A percentile compares a stretch with the other conserved stretches of the same genome.
Evolutionary conservation across 2,329 filamentous ascomycete species (phyloP).

Genomic region (Blastomyces parvus): DNA sequence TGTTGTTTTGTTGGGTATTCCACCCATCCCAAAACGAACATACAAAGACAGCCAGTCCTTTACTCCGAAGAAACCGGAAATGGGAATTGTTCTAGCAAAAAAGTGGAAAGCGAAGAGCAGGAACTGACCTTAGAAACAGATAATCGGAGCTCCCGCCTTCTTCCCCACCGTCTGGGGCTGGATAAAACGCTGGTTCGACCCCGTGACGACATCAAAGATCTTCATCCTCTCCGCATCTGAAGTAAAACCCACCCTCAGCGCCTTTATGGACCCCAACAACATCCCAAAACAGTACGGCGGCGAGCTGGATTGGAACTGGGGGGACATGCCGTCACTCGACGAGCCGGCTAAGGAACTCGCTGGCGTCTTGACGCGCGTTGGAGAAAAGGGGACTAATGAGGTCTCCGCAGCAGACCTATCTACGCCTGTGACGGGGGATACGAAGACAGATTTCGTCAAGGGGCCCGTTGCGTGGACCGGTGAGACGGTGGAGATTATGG

Average conservation of each 20-base stretch:
- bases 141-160: constrained; percentile 82
- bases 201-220: constrained; percentile 90
- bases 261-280: constrained; percentile 71
- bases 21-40: not conserved
- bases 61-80: not conserved
- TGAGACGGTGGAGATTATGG: constrained; percentile 74
- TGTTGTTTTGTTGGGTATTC: constrained; percentile 2
- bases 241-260: constrained; percentile 64
- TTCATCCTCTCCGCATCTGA: constrained; percentile 71
- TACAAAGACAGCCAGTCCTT: not conserved
- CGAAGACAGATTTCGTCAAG: constrained; percentile 14
- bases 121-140: constrained; percentile 33
- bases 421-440: not conserved
- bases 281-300: constrained; percentile 89
- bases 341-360: constrained; percentile 29
- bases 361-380: constrained; percentile 22
- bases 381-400: constrained; percentile 16
- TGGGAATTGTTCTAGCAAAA: not conserved
- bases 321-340: constrained; percentile 65
- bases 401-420: not conserved
- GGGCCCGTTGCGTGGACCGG: constrained; percentile 65
- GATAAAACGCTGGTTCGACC: constrained; percentile 93
- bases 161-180: constrained; percentile 87
- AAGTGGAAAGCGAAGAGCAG: no score
- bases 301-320: constrained; percentile 71